Conservation (phyloP, 1,139 yeast genomes). For the Yamadazyma jaroonii region DNA sequence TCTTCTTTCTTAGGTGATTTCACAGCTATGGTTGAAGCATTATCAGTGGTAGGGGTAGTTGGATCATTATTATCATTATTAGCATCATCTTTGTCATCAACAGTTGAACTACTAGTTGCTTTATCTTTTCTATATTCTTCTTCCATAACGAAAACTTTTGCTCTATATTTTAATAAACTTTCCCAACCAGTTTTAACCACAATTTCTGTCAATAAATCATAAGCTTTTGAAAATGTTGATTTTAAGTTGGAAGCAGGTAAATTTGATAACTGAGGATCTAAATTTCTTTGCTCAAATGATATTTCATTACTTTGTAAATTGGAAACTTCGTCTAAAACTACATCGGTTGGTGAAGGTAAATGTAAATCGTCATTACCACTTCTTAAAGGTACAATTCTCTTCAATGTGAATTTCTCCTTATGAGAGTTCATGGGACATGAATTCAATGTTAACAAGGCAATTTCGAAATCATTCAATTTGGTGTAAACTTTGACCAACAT, state of each 20-base stretch:
- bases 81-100: neutral
- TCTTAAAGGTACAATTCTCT: slow-evolving; percentile 60
- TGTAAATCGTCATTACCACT: slow-evolving; percentile 54
- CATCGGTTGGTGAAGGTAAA: slow-evolving; percentile 80
- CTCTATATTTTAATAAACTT: slow-evolving; percentile 70
- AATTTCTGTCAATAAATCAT: slow-evolving; percentile 73
- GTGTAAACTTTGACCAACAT: slow-evolving; percentile 71
- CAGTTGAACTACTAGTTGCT: slow-evolving; percentile 14
- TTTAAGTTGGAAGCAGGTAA: slow-evolving; percentile 77
- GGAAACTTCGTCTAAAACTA: slow-evolving; percentile 60
- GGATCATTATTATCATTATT: slow-evolving; percentile 4
- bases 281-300: slow-evolving; percentile 48
- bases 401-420: slow-evolving; percentile 55
- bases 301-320: slow-evolving; percentile 53
- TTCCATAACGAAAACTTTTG: slow-evolving; percentile 92
- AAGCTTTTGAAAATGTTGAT: slow-evolving; percentile 78
- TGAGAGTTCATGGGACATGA: slow-evolving; percentile 89
- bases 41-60: slow-evolving; percentile 6
- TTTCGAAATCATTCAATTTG: slow-evolving; percentile 63
- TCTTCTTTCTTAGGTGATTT: slow-evolving; percentile 32
- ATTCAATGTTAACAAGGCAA: slow-evolving; percentile 79
- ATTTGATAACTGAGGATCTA: slow-evolving; percentile 66
- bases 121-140: slow-evolving; percentile 69
- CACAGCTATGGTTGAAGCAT: slow-evolving; percentile 35
- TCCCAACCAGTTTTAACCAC: slow-evolving; percentile 85